Percentiles rank a stretch among this genome's conserved stretches.
Conservation (phyloP, 768 basidiomycete genomes). For the Crepidotus variabilis region DNA sequence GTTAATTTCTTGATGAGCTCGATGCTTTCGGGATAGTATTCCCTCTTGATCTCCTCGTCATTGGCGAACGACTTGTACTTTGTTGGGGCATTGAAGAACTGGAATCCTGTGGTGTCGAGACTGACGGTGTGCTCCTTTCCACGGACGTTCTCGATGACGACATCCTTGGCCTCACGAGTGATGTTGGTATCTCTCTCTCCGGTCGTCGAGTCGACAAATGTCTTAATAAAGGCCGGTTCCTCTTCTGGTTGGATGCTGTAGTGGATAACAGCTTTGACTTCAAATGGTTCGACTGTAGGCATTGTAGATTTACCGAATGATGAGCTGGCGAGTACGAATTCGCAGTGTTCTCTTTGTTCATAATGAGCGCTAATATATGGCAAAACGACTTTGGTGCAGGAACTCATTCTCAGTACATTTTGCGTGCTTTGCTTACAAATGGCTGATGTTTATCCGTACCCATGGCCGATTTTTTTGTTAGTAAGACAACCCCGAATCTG, state of each 20-base stretch:
- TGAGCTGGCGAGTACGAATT: no score
- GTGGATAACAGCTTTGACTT: constrained; percentile 22
- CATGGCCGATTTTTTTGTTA: no score
- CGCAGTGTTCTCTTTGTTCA: no score
- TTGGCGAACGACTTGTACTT: constrained; percentile 44
- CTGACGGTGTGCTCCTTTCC: constrained; percentile 41
- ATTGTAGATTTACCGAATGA: neutral
- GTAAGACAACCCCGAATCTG: no score
- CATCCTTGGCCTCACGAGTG: constrained; percentile 18
- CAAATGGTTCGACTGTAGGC: neutral
- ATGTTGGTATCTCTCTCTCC: constrained; percentile 40
- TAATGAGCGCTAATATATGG: no score
- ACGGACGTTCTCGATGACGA: constrained; percentile 50
- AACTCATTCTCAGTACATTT: no score
- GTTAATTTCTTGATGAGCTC: constrained; percentile 57
- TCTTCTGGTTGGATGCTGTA: constrained; percentile 35
- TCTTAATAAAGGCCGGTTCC: constrained; percentile 35
- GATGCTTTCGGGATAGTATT: constrained; percentile 63
- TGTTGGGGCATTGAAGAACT: constrained; percentile 34
- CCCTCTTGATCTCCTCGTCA: constrained; percentile 46
- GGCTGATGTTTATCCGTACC: no score
- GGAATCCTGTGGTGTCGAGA: constrained; percentile 52
- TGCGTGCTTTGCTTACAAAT: no score
- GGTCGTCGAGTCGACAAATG: constrained; percentile 28
- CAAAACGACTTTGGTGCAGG: no score